Evolutionary conservation across 805 yeast genomes (phyloP).

Genomic region (Candida krabiensis): DNA sequence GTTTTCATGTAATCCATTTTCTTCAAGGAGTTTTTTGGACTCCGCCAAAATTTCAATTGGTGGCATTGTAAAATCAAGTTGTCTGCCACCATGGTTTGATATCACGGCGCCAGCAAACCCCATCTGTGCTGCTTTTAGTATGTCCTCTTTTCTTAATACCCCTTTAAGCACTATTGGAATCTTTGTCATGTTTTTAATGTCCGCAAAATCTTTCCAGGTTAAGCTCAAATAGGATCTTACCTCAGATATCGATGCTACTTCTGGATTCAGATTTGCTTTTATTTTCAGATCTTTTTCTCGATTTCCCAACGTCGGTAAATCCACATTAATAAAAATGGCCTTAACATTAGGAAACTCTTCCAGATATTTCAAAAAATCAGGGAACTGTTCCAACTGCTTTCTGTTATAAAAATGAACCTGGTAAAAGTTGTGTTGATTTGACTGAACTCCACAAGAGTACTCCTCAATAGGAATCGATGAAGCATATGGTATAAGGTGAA

Average conservation of each 20-base stretch:
- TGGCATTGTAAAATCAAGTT: conserved; percentile 60
- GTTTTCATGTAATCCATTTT: conserved; percentile 38
- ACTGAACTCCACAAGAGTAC: conserved; percentile 56
- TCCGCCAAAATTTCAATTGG: conserved; percentile 62
- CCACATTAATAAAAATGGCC: conserved; percentile 81
- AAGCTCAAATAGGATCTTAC: conserved; percentile 13
- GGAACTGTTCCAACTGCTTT: conserved; percentile 6
- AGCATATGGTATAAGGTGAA: conserved; percentile 84
- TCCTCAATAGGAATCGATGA: conserved; percentile 82
- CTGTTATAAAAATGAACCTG: neutral
- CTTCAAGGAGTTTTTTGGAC: conserved; percentile 45
- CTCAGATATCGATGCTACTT: neutral
- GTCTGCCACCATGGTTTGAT: conserved; percentile 77
- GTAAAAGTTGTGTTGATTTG: neutral
- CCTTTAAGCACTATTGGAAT: conserved; percentile 59
- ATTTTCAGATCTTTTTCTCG: conserved; percentile 82
- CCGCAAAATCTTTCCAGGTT: conserved; percentile 61
- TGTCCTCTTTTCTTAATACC: conserved; percentile 62
- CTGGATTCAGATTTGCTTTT: conserved; percentile 55
- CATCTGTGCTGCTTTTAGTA: conserved; percentile 52
- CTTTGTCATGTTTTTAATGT: conserved; percentile 51
- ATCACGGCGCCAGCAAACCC: conserved; percentile 63
- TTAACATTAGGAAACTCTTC: conserved; percentile 45
- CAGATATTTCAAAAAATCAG: conserved; percentile 3
- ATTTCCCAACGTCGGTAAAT: conserved; percentile 83